These are phyloP conservation scores for Tuber melanosporum DNA, from an alignment of 495 filamentous ascomycete species.

Conservation along the genomic window DNA sequence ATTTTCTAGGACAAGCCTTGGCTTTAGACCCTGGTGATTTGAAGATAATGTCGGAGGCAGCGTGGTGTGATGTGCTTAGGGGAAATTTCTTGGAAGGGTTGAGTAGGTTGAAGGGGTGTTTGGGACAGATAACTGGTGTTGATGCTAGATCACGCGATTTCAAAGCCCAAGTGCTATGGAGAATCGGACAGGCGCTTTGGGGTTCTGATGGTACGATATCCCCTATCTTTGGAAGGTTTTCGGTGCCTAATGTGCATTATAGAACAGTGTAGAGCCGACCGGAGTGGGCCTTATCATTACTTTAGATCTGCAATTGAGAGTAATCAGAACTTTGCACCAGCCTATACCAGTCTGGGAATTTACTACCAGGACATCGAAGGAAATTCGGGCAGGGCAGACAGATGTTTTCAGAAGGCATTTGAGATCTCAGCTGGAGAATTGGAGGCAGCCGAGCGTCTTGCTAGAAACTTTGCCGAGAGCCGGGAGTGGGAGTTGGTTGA, in stretches of 20 bases:
- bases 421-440: slow-evolving; percentile 86
- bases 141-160: slow-evolving; percentile 61
- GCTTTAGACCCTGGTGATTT: slow-evolving; percentile 63
- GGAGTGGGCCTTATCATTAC: slow-evolving; percentile 68
- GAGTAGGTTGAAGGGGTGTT: slow-evolving; percentile 61
- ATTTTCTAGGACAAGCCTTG: slow-evolving; percentile 69
- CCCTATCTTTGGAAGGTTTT: background rate
- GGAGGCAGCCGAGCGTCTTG: slow-evolving; percentile 78
- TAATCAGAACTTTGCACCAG: slow-evolving; percentile 83
- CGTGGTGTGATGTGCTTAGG: slow-evolving; percentile 82
- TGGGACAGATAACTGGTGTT: slow-evolving; percentile 51
- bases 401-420: slow-evolving; percentile 95
- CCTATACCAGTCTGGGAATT: slow-evolving; percentile 90
- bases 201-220: slow-evolving; percentile 46
- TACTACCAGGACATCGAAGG: slow-evolving; percentile 87
- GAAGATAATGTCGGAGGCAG: slow-evolving; percentile 70
- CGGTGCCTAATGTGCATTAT: background rate
- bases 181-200: slow-evolving; percentile 86
- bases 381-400: slow-evolving; percentile 73
- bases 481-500: slow-evolving; percentile 96
- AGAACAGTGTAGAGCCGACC: slow-evolving; percentile 55
- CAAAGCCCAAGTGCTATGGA: slow-evolving; percentile 74
- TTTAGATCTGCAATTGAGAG: slow-evolving; percentile 79
- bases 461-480: slow-evolving; percentile 74
- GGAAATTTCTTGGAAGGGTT: slow-evolving; percentile 62